A percentile compares a stretch with the other conserved stretches of the same genome.
Evolutionary conservation across 2,329 filamentous ascomycete species (phyloP).

Genomic region (Pseudofabraea citricarpa): DNA sequence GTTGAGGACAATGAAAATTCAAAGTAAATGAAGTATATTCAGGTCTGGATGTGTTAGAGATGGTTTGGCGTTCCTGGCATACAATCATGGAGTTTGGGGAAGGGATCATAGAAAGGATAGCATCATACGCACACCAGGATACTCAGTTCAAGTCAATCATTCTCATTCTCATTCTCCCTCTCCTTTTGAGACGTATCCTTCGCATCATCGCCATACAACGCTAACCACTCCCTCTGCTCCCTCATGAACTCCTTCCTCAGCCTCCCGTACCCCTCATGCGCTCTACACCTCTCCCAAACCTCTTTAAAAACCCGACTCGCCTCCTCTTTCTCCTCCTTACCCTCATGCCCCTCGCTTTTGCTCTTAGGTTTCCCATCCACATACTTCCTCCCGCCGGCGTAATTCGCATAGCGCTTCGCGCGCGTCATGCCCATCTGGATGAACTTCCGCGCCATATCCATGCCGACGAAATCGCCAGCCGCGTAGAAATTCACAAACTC

Average conservation of each 20-base stretch:
- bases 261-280: constrained; percentile 37
- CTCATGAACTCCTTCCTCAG: constrained; percentile 41
- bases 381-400: constrained; percentile 51
- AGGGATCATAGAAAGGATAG: too few species aligned
- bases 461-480: constrained; percentile 53
- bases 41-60: too few species aligned
- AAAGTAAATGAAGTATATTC: too few species aligned
- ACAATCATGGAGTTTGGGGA: constrained; percentile 3
- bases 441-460: constrained; percentile 61
- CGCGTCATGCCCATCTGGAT: constrained; percentile 64
- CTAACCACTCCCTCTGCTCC: constrained; percentile 32
- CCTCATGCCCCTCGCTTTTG: constrained; percentile 39
- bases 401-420: constrained; percentile 53
- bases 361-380: constrained; percentile 27
- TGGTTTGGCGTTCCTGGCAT: too few species aligned
- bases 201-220: neutral
- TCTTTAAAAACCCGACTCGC: constrained; percentile 43
- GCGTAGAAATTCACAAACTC: constrained; percentile 48
- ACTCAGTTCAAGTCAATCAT: neutral
- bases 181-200: neutral
- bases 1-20: constrained; percentile 7
- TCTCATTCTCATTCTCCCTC: neutral
- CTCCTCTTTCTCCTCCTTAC: constrained; percentile 43
- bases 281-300: constrained; percentile 42
- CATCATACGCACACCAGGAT: constrained; percentile 9